Percentiles rank a stretch among this genome's conserved stretches.
Evolutionary conservation across 139 green algal genomes (phyloP).

Genomic region (Chlorella sp.): DNA sequence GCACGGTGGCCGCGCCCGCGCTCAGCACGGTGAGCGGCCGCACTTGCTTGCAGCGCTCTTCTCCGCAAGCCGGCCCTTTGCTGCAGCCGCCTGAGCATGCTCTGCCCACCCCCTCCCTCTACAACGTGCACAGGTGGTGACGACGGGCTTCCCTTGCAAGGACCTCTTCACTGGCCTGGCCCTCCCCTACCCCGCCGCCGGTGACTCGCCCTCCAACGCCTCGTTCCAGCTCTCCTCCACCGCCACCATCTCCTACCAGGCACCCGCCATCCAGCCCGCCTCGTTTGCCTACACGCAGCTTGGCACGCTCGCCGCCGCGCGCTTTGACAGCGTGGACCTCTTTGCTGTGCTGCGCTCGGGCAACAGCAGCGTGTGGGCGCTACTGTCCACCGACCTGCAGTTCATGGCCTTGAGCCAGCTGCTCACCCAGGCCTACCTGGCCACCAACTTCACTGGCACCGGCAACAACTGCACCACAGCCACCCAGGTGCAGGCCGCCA

Average conservation of each 20-base stretch:
- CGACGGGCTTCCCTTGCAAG: too few relatives aligned
- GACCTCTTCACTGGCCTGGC: background rate
- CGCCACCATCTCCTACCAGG: background rate
- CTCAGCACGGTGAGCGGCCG: too few relatives aligned
- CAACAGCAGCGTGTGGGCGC: background rate
- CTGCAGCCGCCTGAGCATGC: too few relatives aligned
- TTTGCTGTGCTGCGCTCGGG: background rate
- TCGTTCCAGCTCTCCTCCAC: background rate
- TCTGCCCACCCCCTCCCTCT: too few relatives aligned
- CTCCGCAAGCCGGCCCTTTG: too few relatives aligned
- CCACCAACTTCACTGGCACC: background rate
- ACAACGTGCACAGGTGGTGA: too few relatives aligned
- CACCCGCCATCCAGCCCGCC: background rate
- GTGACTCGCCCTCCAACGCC: background rate
- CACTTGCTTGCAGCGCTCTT: too few relatives aligned
- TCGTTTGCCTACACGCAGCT: background rate
- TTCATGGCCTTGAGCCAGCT: too few relatives aligned
- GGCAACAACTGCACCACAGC: background rate
- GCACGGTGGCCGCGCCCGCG: too few relatives aligned
- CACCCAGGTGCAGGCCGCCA: background rate
- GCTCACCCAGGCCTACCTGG: background rate
- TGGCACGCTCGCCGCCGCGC: background rate
- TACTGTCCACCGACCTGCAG: background rate
- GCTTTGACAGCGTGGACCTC: background rate
- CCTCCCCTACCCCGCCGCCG: background rate